Percentiles rank a stretch among this genome's conserved stretches.
Conservation (phyloP, 2,329 filamentous ascomycete species). For the Trichoderma sp. region DNA sequence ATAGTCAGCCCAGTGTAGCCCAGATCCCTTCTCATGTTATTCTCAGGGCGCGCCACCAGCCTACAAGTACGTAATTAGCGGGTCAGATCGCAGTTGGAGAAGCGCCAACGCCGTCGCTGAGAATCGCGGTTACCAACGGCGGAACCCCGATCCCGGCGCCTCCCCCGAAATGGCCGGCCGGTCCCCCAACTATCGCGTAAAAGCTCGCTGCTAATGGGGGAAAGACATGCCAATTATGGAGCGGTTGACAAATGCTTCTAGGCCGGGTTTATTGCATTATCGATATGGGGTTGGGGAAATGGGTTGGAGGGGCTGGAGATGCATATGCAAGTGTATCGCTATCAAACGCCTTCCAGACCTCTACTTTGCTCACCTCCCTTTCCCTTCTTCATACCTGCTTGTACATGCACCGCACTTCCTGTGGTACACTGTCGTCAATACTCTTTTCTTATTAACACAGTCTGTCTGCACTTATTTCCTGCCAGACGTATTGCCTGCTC, state of each 20-base stretch:
- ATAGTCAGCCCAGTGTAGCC: background rate
- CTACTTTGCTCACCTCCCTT: slow-evolving; percentile 2
- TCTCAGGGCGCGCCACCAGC: background rate
- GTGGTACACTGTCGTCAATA: background rate
- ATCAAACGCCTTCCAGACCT: background rate
- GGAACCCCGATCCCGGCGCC: slow-evolving; percentile 23
- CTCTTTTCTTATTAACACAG: background rate
- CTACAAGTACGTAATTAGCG: slow-evolving; percentile 8
- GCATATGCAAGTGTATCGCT: slow-evolving; percentile 5
- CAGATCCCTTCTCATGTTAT: background rate
- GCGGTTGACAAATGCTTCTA: slow-evolving; percentile 14
- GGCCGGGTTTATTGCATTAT: slow-evolving; percentile 5
- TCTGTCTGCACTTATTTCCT: background rate
- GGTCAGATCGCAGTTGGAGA: background rate
- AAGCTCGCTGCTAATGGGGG: background rate
- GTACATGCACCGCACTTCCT: background rate
- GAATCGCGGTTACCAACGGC: slow-evolving; percentile 20
- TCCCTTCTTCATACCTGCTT: background rate
- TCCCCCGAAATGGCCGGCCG: slow-evolving; percentile 7
- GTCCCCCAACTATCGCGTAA: slow-evolving; percentile 5
- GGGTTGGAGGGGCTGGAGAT: background rate
- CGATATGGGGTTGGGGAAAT: background rate
- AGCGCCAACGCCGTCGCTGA: background rate
- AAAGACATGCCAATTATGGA: slow-evolving; percentile 2
- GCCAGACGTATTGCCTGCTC: background rate